These are phyloP conservation scores for Dryas integrifolia DNA, from an alignment of 331 rosid genomes.

Conservation along the genomic window DNA sequence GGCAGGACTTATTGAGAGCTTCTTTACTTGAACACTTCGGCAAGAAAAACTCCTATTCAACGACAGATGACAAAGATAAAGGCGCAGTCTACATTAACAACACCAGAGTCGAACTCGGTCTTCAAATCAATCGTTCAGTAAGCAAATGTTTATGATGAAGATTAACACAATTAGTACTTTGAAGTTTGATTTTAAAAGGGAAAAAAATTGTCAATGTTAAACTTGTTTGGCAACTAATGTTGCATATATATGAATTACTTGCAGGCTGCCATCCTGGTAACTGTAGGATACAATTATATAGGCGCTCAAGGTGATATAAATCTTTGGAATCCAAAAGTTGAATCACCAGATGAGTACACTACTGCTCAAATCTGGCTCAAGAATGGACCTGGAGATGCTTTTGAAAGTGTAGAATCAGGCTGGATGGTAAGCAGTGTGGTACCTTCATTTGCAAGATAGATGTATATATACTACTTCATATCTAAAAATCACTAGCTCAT, in stretches of 20 bases:
- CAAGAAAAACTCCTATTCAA: slow-evolving; percentile 24
- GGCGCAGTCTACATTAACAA: not conserved
- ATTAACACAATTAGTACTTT: not conserved
- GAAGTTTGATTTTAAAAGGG: no score
- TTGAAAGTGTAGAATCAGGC: slow-evolving; percentile 67
- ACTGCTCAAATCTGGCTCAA: slow-evolving; percentile 62
- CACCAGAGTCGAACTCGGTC: not conserved
- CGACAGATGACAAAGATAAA: not conserved
- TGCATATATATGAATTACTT: not conserved
- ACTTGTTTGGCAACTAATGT: not conserved
- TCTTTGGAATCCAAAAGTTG: slow-evolving; percentile 57
- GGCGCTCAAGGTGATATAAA: slow-evolving; percentile 60
- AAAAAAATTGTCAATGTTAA: not conserved
- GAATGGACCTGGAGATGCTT: slow-evolving; percentile 23
- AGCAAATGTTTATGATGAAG: not conserved
- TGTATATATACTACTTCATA: not conserved
- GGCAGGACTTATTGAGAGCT: slow-evolving; percentile 40
- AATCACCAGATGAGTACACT: slow-evolving; percentile 43
- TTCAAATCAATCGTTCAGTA: slow-evolving; percentile 33
- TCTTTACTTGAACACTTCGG: slow-evolving; percentile 42
- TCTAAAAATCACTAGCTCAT: not conserved
- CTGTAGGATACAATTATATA: slow-evolving; percentile 40
- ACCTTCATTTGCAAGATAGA: not conserved
- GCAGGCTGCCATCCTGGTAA: slow-evolving; percentile 42
- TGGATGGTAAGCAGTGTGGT: slow-evolving; percentile 44